phyloP scores from a whole-genome alignment of 805 yeast species.

The Candida montana region DNA sequence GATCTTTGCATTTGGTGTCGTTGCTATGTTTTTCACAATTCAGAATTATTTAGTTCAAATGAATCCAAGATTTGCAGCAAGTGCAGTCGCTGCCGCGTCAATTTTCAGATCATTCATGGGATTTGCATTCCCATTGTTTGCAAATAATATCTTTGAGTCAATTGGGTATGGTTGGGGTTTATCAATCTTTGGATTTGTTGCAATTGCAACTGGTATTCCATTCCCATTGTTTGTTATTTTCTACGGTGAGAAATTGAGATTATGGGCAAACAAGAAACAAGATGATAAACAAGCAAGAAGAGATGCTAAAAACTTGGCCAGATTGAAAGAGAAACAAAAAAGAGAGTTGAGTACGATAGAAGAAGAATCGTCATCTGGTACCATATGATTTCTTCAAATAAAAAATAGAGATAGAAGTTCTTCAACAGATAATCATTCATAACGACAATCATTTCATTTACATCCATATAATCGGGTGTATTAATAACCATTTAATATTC shows the following conservation, averaged over 20 bases:
- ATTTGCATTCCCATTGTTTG: conserved; percentile 64
- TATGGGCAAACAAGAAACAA: conserved; percentile 50
- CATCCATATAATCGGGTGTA: no score
- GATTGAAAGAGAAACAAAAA: conserved; percentile 22
- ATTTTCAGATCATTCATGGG: conserved; percentile 64
- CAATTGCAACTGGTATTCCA: conserved; percentile 57
- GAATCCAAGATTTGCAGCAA: conserved; percentile 63
- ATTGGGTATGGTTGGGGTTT: conserved; percentile 72
- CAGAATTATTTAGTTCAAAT: conserved; percentile 67
- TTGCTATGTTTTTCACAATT: conserved; percentile 63
- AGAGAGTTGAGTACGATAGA: neutral
- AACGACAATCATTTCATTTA: no score
- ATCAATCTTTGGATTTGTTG: conserved; percentile 55
- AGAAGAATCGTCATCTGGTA: neutral
- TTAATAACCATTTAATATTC: no score
- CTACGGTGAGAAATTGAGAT: conserved; percentile 52
- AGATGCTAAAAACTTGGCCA: conserved; percentile 37
- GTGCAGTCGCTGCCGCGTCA: conserved; percentile 65
- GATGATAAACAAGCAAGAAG: conserved; percentile 42
- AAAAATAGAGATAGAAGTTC: no score
- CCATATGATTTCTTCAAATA: neutral
- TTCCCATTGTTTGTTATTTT: conserved; percentile 54
- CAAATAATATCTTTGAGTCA: conserved; percentile 46
- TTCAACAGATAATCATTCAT: no score
- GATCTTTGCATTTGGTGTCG: conserved; percentile 53